These are phyloP conservation scores for Gastrodia elata DNA, from an alignment of 106 monocot genomes.

Conservation along the genomic window DNA sequence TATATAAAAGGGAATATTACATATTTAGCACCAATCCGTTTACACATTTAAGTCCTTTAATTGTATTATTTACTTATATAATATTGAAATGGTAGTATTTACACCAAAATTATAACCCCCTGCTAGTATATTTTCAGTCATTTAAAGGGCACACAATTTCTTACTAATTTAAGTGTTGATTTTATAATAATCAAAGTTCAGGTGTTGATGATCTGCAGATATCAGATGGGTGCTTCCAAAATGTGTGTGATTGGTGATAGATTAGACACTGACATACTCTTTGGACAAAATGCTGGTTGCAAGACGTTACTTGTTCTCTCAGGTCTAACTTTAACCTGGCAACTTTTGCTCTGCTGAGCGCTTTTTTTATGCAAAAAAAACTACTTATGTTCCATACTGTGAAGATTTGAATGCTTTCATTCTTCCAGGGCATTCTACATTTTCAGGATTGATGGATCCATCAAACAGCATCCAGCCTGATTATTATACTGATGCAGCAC, in stretches of 20 bases:
- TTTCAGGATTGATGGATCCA: slow-evolving; percentile 44
- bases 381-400: not conserved
- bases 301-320: slow-evolving; percentile 84
- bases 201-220: slow-evolving; percentile 24
- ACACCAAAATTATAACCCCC: no score
- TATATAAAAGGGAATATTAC: no score
- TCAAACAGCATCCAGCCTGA: slow-evolving; percentile 54
- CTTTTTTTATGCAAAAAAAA: not conserved
- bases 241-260: slow-evolving; percentile 96
- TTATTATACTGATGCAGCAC: slow-evolving; percentile 33
- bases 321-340: slow-evolving; percentile 14
- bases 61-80: no score
- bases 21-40: no score
- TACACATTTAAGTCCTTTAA: no score
- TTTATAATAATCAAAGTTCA: no score
- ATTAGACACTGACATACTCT: slow-evolving; percentile 80
- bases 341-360: not conserved
- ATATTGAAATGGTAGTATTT: no score
- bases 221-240: slow-evolving; percentile 44
- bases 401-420: not conserved
- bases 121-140: no score
- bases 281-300: slow-evolving; percentile 74
- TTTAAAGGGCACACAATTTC: no score
- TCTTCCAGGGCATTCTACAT: slow-evolving; percentile 38
- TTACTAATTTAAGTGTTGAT: no score